These are phyloP conservation scores for Trametes pubescens DNA, from an alignment of 1,284 basidiomycete species.

Conservation along the genomic window DNA sequence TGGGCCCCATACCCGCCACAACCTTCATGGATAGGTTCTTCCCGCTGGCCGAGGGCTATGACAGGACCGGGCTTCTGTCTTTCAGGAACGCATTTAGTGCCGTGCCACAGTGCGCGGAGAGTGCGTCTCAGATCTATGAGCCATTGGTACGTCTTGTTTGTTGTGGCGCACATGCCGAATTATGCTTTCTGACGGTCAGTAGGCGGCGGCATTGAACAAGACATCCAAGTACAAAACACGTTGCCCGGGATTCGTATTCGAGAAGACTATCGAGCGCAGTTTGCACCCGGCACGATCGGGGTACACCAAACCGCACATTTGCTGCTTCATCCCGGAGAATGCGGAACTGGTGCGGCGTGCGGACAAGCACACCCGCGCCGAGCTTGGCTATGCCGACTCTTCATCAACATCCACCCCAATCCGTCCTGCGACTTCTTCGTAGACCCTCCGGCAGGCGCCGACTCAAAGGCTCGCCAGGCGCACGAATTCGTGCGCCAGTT, in stretches of 20 bases:
- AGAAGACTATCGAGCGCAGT: background rate
- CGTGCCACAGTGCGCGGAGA: background rate
- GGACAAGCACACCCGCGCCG: background rate
- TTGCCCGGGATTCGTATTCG: constrained; percentile 12
- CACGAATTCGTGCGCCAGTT: constrained; percentile 1
- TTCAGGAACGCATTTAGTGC: no score
- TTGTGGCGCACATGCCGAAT: no score
- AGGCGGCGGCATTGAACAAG: constrained; percentile 8
- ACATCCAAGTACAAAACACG: background rate
- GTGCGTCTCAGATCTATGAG: no score
- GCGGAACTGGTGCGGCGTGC: background rate
- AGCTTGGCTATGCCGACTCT: constrained; percentile 19
- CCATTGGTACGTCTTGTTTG: no score
- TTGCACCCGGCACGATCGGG: background rate
- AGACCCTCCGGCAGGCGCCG: constrained; percentile 4
- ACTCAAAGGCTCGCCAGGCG: background rate
- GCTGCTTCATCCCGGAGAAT: constrained; percentile 14
- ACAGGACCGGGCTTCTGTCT: no score
- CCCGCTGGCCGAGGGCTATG: background rate
- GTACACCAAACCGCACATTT: constrained; percentile 16
- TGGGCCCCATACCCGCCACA: background rate
- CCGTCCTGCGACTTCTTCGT: constrained; percentile 17
- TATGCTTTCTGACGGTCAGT: no score
- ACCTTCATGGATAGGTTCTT: background rate
- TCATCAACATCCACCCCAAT: constrained; percentile 15